phyloP scores from a whole-genome alignment of 805 yeast species.

The Yamadazyma sp. region DNA sequence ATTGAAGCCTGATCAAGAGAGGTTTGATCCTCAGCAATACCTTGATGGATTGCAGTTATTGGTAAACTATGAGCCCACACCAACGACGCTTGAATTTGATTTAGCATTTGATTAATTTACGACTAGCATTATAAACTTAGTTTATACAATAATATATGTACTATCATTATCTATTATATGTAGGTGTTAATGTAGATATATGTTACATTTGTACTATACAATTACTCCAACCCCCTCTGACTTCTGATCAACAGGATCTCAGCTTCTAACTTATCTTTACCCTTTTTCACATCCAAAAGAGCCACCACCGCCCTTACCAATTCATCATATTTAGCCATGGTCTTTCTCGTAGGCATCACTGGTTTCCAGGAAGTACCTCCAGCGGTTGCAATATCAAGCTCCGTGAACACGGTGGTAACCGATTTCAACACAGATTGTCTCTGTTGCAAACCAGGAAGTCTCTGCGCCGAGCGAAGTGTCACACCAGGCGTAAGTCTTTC shows the following conservation, averaged over 20 bases:
- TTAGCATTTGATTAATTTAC: constrained; percentile 3
- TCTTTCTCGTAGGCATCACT: constrained; percentile 79
- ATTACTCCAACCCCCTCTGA: constrained; percentile 25
- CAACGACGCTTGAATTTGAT: constrained; percentile 9
- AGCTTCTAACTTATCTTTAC: constrained; percentile 81
- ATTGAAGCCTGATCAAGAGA: constrained; percentile 9
- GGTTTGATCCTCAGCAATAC: constrained; percentile 2
- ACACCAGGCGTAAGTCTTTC: constrained; percentile 81
- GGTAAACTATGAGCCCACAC: not conserved
- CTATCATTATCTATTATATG: too few species aligned
- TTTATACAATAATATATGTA: too few species aligned
- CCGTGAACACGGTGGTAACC: constrained; percentile 65
- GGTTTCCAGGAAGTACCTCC: constrained; percentile 62
- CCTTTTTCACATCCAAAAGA: constrained; percentile 80
- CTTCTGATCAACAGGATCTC: constrained; percentile 53
- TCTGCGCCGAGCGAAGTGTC: constrained; percentile 65
- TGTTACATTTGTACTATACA: constrained; percentile 1
- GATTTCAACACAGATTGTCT: constrained; percentile 80
- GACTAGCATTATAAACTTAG: constrained; percentile 4
- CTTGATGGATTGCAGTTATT: constrained; percentile 1
- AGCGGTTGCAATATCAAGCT: constrained; percentile 68
- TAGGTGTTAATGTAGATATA: too few species aligned
- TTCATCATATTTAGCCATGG: constrained; percentile 74
- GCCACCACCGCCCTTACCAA: constrained; percentile 67
- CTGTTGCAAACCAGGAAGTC: constrained; percentile 44